A percentile compares a stretch with the other conserved stretches of the same genome.
Conservation (phyloP, 176 grass and related monocot species). For the Bromus sterilis region DNA sequence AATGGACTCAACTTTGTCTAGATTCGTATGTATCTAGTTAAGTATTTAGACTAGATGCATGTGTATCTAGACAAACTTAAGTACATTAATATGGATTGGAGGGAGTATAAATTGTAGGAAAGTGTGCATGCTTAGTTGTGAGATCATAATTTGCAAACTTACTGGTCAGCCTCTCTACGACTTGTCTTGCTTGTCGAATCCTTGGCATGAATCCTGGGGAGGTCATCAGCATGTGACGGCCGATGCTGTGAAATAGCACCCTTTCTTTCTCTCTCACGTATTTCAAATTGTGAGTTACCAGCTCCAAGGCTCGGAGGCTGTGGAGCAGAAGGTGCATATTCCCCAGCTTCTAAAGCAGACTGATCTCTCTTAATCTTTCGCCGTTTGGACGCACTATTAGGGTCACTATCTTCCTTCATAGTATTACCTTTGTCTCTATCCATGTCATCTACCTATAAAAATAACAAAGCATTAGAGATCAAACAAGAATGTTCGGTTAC, state of each 20-base stretch:
- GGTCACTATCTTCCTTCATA: slow-evolving; percentile 77
- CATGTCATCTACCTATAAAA: slow-evolving; percentile 71
- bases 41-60: no score
- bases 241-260: slow-evolving; percentile 62
- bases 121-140: slow-evolving; percentile 20
- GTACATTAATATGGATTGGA: no score
- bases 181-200: slow-evolving; percentile 75
- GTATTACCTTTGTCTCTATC: slow-evolving; percentile 67
- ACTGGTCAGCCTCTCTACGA: slow-evolving; percentile 89
- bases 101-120: background rate
- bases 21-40: no score
- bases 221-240: slow-evolving; percentile 53
- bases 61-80: no score
- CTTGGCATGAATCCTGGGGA: slow-evolving; percentile 74
- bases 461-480: slow-evolving; percentile 1
- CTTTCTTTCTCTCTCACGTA: slow-evolving; percentile 83
- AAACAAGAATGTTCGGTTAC: background rate
- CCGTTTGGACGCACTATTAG: slow-evolving; percentile 58
- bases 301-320: slow-evolving; percentile 42
- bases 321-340: slow-evolving; percentile 61
- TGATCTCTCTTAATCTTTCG: slow-evolving; percentile 78
- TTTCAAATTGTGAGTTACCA: slow-evolving; percentile 43
- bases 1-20: no score
- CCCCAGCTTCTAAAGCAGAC: slow-evolving; percentile 64
- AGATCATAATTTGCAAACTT: slow-evolving; percentile 40